Percentiles rank a stretch among this genome's conserved stretches.
phyloP scores from a whole-genome alignment of 2,329 filamentous ascomycete genomes.

The Aspergillus spinulosporus region DNA sequence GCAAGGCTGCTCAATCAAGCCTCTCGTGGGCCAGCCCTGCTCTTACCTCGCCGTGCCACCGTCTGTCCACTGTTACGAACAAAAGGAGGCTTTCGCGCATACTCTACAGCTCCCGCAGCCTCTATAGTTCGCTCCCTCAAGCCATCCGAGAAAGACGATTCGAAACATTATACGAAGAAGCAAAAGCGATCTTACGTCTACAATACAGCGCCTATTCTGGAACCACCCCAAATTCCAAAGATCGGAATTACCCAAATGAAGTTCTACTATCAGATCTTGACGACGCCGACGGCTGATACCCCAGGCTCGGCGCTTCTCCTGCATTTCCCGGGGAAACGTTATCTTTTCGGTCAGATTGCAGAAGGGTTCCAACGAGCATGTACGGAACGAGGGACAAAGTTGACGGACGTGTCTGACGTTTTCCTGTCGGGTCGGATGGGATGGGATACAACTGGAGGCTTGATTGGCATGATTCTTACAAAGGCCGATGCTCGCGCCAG shows the following conservation, averaged over 20 bases:
- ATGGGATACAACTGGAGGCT: slow-evolving; percentile 76
- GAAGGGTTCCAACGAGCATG: slow-evolving; percentile 84
- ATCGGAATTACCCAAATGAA: slow-evolving; percentile 58
- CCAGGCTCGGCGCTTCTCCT: slow-evolving; percentile 75
- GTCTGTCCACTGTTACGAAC: slow-evolving; percentile 1
- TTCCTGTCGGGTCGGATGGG: slow-evolving; percentile 77
- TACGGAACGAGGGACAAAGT: slow-evolving; percentile 64
- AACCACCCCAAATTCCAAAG: neutral
- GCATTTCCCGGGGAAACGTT: slow-evolving; percentile 77
- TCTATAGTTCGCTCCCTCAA: neutral
- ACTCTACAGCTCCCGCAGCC: neutral
- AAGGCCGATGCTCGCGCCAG: slow-evolving; percentile 67
- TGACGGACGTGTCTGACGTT: slow-evolving; percentile 70
- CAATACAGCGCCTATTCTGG: neutral
- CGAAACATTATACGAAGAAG: neutral
- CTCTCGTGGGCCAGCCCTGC: slow-evolving; percentile 26
- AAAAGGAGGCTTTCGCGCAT: neutral
- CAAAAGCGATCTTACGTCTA: neutral
- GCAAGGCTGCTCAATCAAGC: slow-evolving; percentile 32
- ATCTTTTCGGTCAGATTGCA: slow-evolving; percentile 77
- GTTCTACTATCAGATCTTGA: slow-evolving; percentile 71
- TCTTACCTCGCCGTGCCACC: slow-evolving; percentile 7
- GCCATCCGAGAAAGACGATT: neutral
- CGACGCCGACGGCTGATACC: slow-evolving; percentile 84
- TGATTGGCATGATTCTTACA: slow-evolving; percentile 82